Conservation (phyloP, 2,329 filamentous ascomycete species). For the Colletotrichum tropicale region DNA sequence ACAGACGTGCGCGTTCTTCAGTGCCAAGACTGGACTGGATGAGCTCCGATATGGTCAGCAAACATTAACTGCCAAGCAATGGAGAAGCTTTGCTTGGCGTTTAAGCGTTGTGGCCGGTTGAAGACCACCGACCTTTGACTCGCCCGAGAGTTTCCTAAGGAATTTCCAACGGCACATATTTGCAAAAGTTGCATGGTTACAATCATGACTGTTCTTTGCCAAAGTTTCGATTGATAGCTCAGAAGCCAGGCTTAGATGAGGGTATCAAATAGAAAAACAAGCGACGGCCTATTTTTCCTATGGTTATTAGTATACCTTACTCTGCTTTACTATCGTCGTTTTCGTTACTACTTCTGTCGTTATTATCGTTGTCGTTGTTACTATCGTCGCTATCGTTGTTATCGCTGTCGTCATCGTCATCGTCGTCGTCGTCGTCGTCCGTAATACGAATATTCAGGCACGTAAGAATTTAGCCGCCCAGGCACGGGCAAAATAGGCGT, state of each 20-base stretch:
- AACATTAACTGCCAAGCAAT: background rate
- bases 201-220: background rate
- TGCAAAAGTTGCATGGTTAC: background rate
- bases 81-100: slow-evolving; percentile 10
- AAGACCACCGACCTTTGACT: background rate
- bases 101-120: background rate
- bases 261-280: background rate
- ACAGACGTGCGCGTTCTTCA: background rate
- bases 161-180: background rate
- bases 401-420: no score
- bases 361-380: no score
- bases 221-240: background rate
- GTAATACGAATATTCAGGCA: no score
- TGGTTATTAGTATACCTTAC: no score
- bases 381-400: no score
- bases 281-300: no score
- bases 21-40: background rate
- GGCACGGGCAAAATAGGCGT: no score
- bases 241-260: background rate
- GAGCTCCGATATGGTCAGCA: background rate
- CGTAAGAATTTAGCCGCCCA: no score
- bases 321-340: no score
- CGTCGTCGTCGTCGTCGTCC: no score
- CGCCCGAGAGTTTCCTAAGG: background rate
- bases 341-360: no score